phyloP scores from a whole-genome alignment of 1,284 basidiomycete genomes.

The Trametes hirsuta region DNA sequence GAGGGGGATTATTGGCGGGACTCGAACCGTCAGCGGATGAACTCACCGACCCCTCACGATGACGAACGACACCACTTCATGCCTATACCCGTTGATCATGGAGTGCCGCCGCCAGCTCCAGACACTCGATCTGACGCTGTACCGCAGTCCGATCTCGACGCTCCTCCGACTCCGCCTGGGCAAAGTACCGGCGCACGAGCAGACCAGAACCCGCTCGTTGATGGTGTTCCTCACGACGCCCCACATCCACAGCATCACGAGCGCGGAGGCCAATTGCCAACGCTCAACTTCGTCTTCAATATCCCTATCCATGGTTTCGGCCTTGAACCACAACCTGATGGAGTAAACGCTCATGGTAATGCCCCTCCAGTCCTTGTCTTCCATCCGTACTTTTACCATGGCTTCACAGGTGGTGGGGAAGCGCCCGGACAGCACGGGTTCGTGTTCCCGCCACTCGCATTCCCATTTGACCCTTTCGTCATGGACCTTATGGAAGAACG shows the following conservation, averaged over 20 bases:
- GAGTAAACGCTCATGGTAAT: conserved; percentile 14
- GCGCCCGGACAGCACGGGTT: conserved; percentile 13
- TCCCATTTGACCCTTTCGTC: conserved; percentile 23
- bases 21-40: conserved; percentile 34
- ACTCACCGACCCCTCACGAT: conserved; percentile 23
- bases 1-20: conserved; percentile 33
- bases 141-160: conserved; percentile 1
- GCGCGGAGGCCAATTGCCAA: conserved; percentile 6
- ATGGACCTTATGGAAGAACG: conserved; percentile 43
- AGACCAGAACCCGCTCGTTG: neutral
- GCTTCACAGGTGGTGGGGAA: conserved; percentile 16
- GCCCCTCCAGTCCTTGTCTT: conserved; percentile 4
- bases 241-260: neutral
- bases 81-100: conserved; percentile 24
- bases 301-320: conserved; percentile 18
- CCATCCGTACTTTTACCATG: conserved; percentile 14
- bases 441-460: conserved; percentile 18
- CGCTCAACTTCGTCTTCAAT: conserved; percentile 27
- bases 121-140: neutral
- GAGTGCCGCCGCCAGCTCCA: conserved; percentile 16
- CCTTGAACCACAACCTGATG: conserved; percentile 9
- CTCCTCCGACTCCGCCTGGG: neutral
- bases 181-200: neutral
- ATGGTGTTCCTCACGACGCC: neutral
- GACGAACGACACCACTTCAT: conserved; percentile 17